These are phyloP conservation scores for Phytophthora colocasiae DNA, from an alignment of 352 stramenopile genomes.

Conservation along the genomic window DNA sequence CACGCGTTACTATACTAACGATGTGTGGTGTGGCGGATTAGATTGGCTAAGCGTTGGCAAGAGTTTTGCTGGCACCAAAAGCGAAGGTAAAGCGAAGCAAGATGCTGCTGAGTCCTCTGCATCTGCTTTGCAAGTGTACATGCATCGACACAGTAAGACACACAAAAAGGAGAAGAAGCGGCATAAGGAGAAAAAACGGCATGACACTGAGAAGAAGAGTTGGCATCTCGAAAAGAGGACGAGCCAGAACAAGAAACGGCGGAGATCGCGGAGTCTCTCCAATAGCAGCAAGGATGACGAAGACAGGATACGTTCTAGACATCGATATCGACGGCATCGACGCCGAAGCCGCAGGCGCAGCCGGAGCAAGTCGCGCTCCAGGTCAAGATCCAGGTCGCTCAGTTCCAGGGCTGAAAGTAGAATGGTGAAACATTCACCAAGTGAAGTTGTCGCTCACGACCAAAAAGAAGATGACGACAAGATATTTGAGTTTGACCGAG, in stretches of 20 bases:
- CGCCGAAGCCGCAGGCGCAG: conserved; percentile 10
- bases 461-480: conserved; percentile 27
- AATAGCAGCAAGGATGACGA: conserved; percentile 24
- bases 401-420: conserved; percentile 10
- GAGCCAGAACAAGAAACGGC: conserved; percentile 40
- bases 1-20: neutral
- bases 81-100: conserved; percentile 9
- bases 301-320: neutral
- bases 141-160: conserved; percentile 22
- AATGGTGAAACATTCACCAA: conserved; percentile 17
- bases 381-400: conserved; percentile 15
- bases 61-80: conserved; percentile 30
- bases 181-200: conserved; percentile 26
- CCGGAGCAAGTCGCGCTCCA: conserved; percentile 15
- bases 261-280: conserved; percentile 19
- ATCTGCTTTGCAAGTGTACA: conserved; percentile 45
- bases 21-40: conserved; percentile 17
- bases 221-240: conserved; percentile 43
- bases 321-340: conserved; percentile 14
- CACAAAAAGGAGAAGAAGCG: conserved; percentile 37
- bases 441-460: conserved; percentile 13
- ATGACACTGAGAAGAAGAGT: conserved; percentile 14
- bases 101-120: conserved; percentile 2
- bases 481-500: conserved; percentile 73
- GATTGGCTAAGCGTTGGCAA: conserved; percentile 57